Conservation (phyloP, 228 moss, liverwort and hornwort genomes). For the Sphagnum fallax region DNA sequence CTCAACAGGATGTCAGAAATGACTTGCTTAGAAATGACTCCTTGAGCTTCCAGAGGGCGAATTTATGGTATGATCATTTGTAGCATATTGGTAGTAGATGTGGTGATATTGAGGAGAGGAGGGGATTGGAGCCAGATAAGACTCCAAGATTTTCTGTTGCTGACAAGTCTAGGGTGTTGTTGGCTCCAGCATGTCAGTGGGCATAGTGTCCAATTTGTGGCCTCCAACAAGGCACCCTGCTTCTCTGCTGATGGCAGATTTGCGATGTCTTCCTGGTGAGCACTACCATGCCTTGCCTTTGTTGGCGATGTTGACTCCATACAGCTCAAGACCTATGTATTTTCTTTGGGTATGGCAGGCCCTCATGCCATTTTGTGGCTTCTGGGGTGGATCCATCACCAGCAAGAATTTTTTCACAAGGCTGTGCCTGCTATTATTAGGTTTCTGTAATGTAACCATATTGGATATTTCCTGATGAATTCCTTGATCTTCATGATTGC, state of each 20-base stretch:
- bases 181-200: slow-evolving; percentile 93
- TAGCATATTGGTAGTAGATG: slow-evolving; percentile 57
- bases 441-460: too few species aligned
- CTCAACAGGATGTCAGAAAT: too few species aligned
- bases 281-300: slow-evolving; percentile 1
- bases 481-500: not conserved
- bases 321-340: not conserved
- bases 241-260: slow-evolving; percentile 93
- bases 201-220: slow-evolving; percentile 94
- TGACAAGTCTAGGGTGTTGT: slow-evolving; percentile 55
- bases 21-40: too few species aligned
- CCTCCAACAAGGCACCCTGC: slow-evolving; percentile 71
- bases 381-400: too few species aligned
- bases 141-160: slow-evolving; percentile 50
- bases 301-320: not conserved
- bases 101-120: slow-evolving; percentile 5
- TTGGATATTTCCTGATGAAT: too few species aligned
- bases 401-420: too few species aligned
- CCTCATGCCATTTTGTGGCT: too few species aligned
- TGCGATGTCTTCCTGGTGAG: slow-evolving; percentile 95
- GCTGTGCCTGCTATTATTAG: too few species aligned
- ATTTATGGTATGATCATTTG: slow-evolving; percentile 6
- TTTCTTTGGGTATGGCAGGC: too few species aligned
- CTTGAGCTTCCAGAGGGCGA: not conserved
- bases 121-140: slow-evolving; percentile 42